phyloP scores from a whole-genome alignment of 2,329 filamentous ascomycete species.

The Aspergillus pseudoglaucus region DNA sequence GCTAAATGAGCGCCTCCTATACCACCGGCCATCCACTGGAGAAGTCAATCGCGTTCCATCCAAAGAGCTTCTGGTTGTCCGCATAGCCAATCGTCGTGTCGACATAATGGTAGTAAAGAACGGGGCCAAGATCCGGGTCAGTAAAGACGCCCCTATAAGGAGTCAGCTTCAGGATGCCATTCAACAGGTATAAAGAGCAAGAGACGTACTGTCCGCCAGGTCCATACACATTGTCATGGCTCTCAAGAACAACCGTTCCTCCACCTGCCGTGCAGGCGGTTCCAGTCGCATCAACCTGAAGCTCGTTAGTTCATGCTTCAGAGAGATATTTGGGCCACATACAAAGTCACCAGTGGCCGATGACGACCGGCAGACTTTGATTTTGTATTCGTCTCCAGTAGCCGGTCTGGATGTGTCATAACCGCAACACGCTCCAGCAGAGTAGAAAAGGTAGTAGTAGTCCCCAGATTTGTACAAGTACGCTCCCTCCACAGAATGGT shows the following conservation, averaged over 20 bases:
- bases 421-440: constrained; percentile 51
- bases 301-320: not conserved
- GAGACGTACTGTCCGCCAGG: constrained; percentile 58
- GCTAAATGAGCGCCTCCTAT: constrained; percentile 3
- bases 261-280: constrained; percentile 50
- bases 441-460: constrained; percentile 61
- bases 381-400: constrained; percentile 56
- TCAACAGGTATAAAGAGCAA: not conserved
- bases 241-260: constrained; percentile 55
- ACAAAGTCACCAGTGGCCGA: constrained; percentile 50
- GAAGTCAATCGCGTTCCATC: constrained; percentile 38
- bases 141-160: constrained; percentile 23
- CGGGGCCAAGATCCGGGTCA: constrained; percentile 39
- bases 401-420: constrained; percentile 49
- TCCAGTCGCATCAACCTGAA: constrained; percentile 48
- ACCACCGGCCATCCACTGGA: constrained; percentile 36
- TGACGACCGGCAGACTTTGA: constrained; percentile 55
- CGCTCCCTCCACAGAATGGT: constrained; percentile 52
- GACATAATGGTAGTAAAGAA: constrained; percentile 60
- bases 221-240: constrained; percentile 56
- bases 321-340: constrained; percentile 7
- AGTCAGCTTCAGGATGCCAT: constrained; percentile 1
- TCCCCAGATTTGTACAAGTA: constrained; percentile 50
- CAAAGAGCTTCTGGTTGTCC: constrained; percentile 39
- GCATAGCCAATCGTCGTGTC: constrained; percentile 44